A percentile compares a stretch with the other conserved stretches of the same genome.
phyloP scores from a whole-genome alignment of 2,329 filamentous ascomycete species.

The Pseudogymnoascus sp. region DNA sequence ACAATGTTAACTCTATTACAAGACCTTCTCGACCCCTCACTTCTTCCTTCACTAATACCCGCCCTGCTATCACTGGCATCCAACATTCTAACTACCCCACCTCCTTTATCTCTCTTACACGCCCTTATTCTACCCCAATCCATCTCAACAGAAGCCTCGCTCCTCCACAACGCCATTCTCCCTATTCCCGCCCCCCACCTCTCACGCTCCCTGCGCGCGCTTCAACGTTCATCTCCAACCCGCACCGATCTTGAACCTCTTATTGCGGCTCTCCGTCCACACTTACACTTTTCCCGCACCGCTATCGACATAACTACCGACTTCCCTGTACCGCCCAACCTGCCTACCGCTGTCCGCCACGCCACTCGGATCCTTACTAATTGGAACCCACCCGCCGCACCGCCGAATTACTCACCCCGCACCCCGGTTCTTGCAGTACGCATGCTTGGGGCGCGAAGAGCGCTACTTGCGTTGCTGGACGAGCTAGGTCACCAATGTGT shows the following conservation, averaged over 20 bases:
- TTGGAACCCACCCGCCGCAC: conserved; percentile 58
- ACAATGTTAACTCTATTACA: not conserved
- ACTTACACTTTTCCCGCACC: conserved; percentile 46
- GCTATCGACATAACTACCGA: conserved; percentile 36
- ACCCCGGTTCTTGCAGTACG: conserved; percentile 56
- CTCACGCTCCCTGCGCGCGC: conserved; percentile 57
- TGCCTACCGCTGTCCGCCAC: conserved; percentile 51
- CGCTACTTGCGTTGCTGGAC: conserved; percentile 58
- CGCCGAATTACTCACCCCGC: conserved; percentile 64
- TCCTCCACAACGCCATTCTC: conserved; percentile 64
- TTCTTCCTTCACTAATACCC: conserved; percentile 66
- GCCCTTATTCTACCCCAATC: conserved; percentile 64
- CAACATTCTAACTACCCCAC: conserved; percentile 30
- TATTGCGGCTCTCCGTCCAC: conserved; percentile 54
- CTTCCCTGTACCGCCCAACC: conserved; percentile 31
- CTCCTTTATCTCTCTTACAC: conserved; percentile 47
- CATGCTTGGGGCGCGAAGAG: conserved; percentile 53
- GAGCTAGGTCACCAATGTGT: conserved; percentile 59
- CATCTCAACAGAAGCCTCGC: conserved; percentile 61
- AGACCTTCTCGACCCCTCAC: not conserved
- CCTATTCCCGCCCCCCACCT: conserved; percentile 64
- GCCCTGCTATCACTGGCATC: conserved; percentile 63
- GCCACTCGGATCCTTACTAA: conserved; percentile 56
- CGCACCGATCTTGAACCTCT: conserved; percentile 65
- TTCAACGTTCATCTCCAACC: conserved; percentile 59